Evolutionary conservation across 441 rosid species (phyloP).

Genomic region (Dalechampia spathulata): DNA sequence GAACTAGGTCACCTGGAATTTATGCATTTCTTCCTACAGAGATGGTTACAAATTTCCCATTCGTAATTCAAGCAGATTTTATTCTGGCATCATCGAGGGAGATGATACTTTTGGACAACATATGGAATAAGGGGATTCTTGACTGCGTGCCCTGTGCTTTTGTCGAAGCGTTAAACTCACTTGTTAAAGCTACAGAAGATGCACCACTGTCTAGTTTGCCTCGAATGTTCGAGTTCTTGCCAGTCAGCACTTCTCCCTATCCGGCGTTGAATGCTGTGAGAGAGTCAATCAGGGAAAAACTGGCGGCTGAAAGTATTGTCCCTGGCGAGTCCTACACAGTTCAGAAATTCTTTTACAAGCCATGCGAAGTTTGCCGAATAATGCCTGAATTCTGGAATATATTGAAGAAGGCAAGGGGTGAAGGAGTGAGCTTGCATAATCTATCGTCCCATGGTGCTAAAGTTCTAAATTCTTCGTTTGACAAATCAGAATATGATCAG

Average conservation of each 20-base stretch:
- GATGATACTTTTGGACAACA: conserved; percentile 44
- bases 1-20: conserved; percentile 45
- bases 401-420: conserved; percentile 35
- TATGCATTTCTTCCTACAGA: conserved; percentile 78
- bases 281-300: conserved; percentile 30
- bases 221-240: conserved; percentile 51
- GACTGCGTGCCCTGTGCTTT: conserved; percentile 49
- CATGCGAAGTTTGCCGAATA: conserved; percentile 45
- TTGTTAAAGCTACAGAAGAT: conserved; percentile 40
- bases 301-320: conserved; percentile 38
- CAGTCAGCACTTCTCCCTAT: conserved; percentile 32
- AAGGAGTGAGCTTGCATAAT: conserved; percentile 43
- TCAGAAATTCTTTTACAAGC: conserved; percentile 55
- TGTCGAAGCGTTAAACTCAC: conserved; percentile 43
- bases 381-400: conserved; percentile 57
- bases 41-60: conserved; percentile 70
- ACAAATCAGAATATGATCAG: conserved; percentile 21
- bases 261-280: conserved; percentile 37
- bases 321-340: conserved; percentile 42
- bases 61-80: conserved; percentile 69
- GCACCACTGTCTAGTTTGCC: conserved; percentile 50
- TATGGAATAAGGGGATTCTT: conserved; percentile 78
- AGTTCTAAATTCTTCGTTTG: conserved; percentile 44
- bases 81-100: conserved; percentile 63
- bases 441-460: conserved; percentile 48